Percentiles rank a stretch among this genome's conserved stretches.
phyloP scores from a whole-genome alignment of 2,329 filamentous ascomycete species.

The Colletotrichum tabaci region DNA sequence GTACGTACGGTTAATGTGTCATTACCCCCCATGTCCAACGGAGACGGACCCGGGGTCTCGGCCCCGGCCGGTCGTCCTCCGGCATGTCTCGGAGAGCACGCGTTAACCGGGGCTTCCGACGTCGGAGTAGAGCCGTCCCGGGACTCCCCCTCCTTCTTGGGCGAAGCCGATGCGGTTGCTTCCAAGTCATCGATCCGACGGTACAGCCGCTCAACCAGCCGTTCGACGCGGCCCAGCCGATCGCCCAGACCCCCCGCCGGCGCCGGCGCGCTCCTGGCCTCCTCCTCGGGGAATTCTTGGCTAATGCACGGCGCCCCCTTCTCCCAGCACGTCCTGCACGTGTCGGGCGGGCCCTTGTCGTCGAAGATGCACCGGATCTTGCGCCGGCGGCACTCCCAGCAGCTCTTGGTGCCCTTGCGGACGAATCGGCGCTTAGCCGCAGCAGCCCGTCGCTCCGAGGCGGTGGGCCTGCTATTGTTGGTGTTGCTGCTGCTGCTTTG shows the following conservation, averaged over 20 bases:
- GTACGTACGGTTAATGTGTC: neutral
- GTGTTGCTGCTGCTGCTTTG: neutral
- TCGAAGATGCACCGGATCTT: conserved; percentile 66
- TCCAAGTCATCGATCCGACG: neutral
- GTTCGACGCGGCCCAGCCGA: conserved; percentile 54
- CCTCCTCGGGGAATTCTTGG: conserved; percentile 62
- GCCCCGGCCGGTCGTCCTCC: neutral
- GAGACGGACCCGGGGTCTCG: neutral
- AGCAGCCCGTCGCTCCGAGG: conserved; percentile 15
- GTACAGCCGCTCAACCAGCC: conserved; percentile 50
- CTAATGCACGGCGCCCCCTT: conserved; percentile 61
- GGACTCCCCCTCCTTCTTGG: neutral
- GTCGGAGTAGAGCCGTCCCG: neutral
- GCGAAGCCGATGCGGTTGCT: neutral
- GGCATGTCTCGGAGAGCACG: neutral
- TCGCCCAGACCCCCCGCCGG: conserved; percentile 43
- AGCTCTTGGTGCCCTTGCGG: conserved; percentile 69
- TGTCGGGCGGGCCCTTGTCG: conserved; percentile 48
- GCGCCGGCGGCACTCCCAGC: conserved; percentile 71
- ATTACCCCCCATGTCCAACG: neutral
- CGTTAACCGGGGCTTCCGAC: neutral
- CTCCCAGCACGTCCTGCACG: conserved; percentile 62
- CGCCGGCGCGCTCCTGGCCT: conserved; percentile 3
- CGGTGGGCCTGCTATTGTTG: neutral
- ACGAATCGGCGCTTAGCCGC: conserved; percentile 55